Evolutionary conservation across 2,329 filamentous ascomycete species (phyloP).

Genomic region (Arthrinium puccinioides): DNA sequence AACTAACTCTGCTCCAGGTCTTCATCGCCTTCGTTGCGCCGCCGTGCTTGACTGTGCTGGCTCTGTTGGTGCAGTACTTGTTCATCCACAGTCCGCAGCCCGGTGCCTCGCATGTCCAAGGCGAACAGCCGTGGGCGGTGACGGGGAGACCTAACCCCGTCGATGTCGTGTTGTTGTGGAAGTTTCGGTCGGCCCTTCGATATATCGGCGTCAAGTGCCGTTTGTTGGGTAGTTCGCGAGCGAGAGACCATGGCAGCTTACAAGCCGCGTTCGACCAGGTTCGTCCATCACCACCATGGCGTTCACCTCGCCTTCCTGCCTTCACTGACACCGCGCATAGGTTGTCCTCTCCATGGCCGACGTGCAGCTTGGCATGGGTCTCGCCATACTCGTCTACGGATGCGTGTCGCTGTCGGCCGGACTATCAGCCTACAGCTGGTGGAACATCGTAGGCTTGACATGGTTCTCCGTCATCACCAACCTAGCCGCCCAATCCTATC

Average conservation of each 20-base stretch:
- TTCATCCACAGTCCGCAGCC: slow-evolving; percentile 12
- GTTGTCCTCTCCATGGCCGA: slow-evolving; percentile 14
- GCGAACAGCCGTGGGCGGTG: neutral
- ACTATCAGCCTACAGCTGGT: slow-evolving; percentile 17
- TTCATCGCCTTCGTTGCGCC: slow-evolving; percentile 15
- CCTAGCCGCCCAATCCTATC: slow-evolving; percentile 12
- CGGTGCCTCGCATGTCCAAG: slow-evolving; percentile 5
- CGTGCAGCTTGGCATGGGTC: slow-evolving; percentile 15
- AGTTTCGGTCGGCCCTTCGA: slow-evolving; percentile 12
- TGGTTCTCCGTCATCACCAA: slow-evolving; percentile 19
- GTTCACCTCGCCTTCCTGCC: neutral
- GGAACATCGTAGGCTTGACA: slow-evolving; percentile 15
- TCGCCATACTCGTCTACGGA: slow-evolving; percentile 15
- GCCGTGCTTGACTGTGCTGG: slow-evolving; percentile 12
- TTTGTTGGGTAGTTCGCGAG: slow-evolving; percentile 3
- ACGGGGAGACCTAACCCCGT: slow-evolving; percentile 10
- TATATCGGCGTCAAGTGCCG: slow-evolving; percentile 10
- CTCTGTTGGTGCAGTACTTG: slow-evolving; percentile 15
- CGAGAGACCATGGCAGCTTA: slow-evolving; percentile 5
- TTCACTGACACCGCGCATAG: slow-evolving; percentile 8
- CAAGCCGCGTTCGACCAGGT: slow-evolving; percentile 13
- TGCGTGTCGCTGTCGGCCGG: slow-evolving; percentile 11
- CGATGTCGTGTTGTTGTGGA: slow-evolving; percentile 12
- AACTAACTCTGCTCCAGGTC: slow-evolving; percentile 8
- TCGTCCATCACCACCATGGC: slow-evolving; percentile 3